Base-by-base conservation (phyloP, 192 early-diverging fungal genomes). In the Gryganskiella cystojenkinii region DNA sequence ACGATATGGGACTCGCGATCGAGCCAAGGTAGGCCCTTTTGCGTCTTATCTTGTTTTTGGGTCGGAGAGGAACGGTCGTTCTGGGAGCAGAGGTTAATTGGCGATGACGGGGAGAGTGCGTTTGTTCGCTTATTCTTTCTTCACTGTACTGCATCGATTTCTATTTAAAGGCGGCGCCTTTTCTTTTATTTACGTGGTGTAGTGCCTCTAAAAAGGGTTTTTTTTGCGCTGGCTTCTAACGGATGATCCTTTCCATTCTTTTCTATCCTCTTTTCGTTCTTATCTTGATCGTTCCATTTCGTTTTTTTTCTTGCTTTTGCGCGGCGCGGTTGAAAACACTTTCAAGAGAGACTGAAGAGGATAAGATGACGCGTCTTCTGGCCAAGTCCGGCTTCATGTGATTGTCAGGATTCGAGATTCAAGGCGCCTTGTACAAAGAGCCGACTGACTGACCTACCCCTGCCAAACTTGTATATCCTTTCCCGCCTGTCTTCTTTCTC, bases 331-430 rank as follows among this genome's bases (percentile, higher is more conserved):
- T 31, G 35, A 30, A 27, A 17, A 42, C 61, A 43, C 19, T 63
- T 64, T 27, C 15, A 64, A 86, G 90, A 70, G 92, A 94, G 70
- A 85, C 91, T 56, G 91, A 94, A 67, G 93, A 93, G 76, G 92
- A 93, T 81, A 93, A 92, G 64, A 88, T 94, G 67, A 73, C 88
- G 60, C 86, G 93, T 27, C 81, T 93, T 31, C 84, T 94, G 25
- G 85, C 88, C 66, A 91, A 94, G 73, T 91, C 90, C 13, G 93
- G 93, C 19, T 93, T 94, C 75, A 74, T 94, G 63, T 94, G 89
- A 74, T 54, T 20, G n/a, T n/a, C n/a, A n/a, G n/a, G n/a, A n/a
- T n/a, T n/a, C n/a, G n/a, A n/a, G n/a, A n/a, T n/a, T n/a, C n/a
- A n/a, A n/a, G n/a, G n/a, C n/a, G n/a, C n/a, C n/a, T n/a, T n/a